Evolutionary conservation across 2,329 filamentous ascomycete species (phyloP).

Genomic region (Trichoderma atrobrunneum): DNA sequence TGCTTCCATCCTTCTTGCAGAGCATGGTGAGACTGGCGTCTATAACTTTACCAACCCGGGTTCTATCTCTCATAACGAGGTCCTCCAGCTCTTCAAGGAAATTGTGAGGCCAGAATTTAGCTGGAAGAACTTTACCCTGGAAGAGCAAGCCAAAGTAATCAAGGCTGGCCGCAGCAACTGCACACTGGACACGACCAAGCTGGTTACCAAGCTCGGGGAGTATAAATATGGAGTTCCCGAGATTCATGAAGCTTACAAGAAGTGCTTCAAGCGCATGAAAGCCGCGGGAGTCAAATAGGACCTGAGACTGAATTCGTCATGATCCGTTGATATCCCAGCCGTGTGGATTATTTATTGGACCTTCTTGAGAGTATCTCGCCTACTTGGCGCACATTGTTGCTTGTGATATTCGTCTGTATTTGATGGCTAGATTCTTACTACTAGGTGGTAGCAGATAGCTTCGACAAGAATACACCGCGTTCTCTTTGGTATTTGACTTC

Average conservation of each 20-base stretch:
- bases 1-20: conserved; percentile 56
- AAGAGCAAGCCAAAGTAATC: conserved; percentile 65
- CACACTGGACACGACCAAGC: conserved; percentile 60
- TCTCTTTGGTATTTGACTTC: neutral
- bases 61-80: conserved; percentile 69
- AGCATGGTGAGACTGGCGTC: conserved; percentile 60
- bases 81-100: conserved; percentile 60
- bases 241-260: conserved; percentile 59
- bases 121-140: conserved; percentile 65
- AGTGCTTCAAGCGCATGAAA: conserved; percentile 64
- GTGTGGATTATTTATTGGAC: neutral
- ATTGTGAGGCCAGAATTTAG: conserved; percentile 59
- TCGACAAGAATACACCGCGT: neutral
- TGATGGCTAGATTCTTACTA: neutral
- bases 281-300: conserved; percentile 28
- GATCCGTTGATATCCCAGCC: neutral
- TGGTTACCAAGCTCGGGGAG: conserved; percentile 57
- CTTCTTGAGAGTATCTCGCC: neutral
- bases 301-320: neutral
- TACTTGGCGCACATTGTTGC: neutral
- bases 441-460: neutral
- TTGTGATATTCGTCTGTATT: neutral
- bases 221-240: conserved; percentile 59
- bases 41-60: conserved; percentile 72
- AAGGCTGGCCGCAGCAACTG: conserved; percentile 67